Base-by-base conservation (phyloP, 1,139 yeast species). In the Eremothecium gossypii region DNA sequence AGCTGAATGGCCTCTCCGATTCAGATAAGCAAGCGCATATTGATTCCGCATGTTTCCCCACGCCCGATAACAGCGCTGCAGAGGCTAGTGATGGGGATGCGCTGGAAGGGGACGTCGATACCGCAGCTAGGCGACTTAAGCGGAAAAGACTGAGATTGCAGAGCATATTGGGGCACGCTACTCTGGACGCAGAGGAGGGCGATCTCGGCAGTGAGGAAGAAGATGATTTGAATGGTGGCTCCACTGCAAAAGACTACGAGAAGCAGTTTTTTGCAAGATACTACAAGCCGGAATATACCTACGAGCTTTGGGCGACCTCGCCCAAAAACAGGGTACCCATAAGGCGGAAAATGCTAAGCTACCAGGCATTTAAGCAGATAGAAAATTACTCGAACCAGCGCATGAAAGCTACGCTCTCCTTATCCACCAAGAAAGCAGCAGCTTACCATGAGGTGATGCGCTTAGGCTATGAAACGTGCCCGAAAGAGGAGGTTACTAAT, bases 251-350 rank as follows among this genome's bases (percentile, higher is more conserved):
- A 7, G 48, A 43, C 27, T 57, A 52, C 23, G 63, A 55, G 38
- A 52, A 52, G 20, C 51, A 41, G 26, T 58, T 47, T 41, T 52
- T 47, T 30, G 45, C 45, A 13, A 47, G 47, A 27, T 52, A 53
- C 41, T 55, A 54, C 27, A 52, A 53, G 45, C 62, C 58, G 31
- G 58, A 49, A 51, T 55, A 41, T 4, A 50, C 53, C 14, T 63
- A 39, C 53, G 67, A 54, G 42, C 51, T 39, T 36, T 65, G 58
- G 67, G 57, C 42, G 39, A 49, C 46, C 27, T 51, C 35, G 20
- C 27, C 31, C 5, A 44, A 38, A 32, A 48, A 40, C 23, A 48
- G 50, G 41, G 33, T 20, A 1, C 52, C 52, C 10, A 45, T 57
- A 8, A 45, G 48, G 11, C 49, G 45, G 32, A 42, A 43, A 13